These are phyloP conservation scores for Hypomyces rosellus DNA, from an alignment of 2,329 filamentous ascomycete species.

Conservation along the genomic window DNA sequence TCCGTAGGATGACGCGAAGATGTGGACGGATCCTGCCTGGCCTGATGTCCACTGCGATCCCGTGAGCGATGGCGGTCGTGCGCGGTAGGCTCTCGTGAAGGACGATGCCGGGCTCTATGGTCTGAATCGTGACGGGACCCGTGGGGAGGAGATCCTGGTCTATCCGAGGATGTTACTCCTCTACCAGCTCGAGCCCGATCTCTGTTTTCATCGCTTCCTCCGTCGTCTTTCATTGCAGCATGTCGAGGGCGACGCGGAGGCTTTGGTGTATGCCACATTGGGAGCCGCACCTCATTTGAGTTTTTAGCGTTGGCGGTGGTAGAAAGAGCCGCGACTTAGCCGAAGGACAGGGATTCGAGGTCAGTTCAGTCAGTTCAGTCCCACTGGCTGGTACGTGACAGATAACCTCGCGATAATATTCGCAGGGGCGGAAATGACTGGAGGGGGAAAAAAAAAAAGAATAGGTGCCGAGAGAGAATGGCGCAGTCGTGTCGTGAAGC, in stretches of 20 bases:
- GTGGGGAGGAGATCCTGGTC: constrained; percentile 27
- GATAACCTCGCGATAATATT: constrained; percentile 3
- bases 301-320: constrained; percentile 32
- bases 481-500: neutral
- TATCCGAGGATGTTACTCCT: constrained; percentile 26
- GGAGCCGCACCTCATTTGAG: constrained; percentile 26
- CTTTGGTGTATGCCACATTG: constrained; percentile 25
- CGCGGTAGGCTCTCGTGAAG: constrained; percentile 28
- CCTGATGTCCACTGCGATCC: constrained; percentile 32
- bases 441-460: neutral
- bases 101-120: constrained; percentile 25
- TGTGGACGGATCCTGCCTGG: constrained; percentile 21
- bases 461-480: neutral
- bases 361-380: constrained; percentile 3
- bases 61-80: constrained; percentile 33
- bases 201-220: constrained; percentile 31
- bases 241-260: constrained; percentile 30
- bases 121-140: constrained; percentile 25
- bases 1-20: constrained; percentile 23
- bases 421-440: neutral
- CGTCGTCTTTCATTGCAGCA: constrained; percentile 37
- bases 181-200: constrained; percentile 31
- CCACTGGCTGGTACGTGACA: constrained; percentile 2
- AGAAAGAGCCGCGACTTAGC: constrained; percentile 35
- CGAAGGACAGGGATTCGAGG: constrained; percentile 22